These are phyloP conservation scores for Vitis hybrid DNA, from an alignment of 177 flowering plant species.

Conservation along the genomic window DNA sequence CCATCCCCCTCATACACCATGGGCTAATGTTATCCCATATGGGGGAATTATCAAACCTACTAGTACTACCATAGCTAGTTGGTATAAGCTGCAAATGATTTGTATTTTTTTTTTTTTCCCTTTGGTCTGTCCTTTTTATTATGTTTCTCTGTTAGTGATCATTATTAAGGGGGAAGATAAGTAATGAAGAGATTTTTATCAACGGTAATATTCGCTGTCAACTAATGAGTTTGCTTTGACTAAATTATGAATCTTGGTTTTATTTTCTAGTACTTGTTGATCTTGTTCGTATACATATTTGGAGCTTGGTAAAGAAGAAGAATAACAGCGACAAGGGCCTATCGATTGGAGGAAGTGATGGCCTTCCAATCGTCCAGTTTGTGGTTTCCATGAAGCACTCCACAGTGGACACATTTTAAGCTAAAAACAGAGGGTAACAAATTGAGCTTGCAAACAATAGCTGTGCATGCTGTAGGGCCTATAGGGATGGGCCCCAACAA, in stretches of 20 bases:
- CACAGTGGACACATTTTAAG: too few relatives aligned
- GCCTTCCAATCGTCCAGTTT: too few relatives aligned
- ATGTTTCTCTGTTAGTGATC: background rate
- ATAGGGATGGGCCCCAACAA: too few relatives aligned
- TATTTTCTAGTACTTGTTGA: background rate
- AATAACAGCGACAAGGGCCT: too few relatives aligned
- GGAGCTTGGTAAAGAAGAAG: too few relatives aligned
- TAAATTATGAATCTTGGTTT: constrained; percentile 1
- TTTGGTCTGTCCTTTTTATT: background rate
- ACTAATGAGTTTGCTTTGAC: background rate
- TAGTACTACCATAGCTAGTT: background rate
- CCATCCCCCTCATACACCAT: constrained; percentile 90
- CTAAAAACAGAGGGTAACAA: too few relatives aligned
- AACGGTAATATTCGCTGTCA: background rate
- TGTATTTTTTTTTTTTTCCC: background rate
- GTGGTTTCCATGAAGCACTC: too few relatives aligned
- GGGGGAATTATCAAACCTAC: background rate
- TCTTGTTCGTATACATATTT: too few relatives aligned
- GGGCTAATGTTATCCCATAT: constrained; percentile 49
- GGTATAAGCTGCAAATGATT: background rate
- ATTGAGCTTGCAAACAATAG: too few relatives aligned
- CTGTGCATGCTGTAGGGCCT: too few relatives aligned
- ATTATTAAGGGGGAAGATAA: background rate
- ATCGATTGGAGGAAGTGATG: too few relatives aligned
- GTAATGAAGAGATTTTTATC: background rate